A percentile compares a stretch with the other conserved stretches of the same genome.
These are phyloP conservation scores for Rhizopus delemar DNA, from an alignment of 371 early-diverging fungal genomes.

Conservation along the genomic window DNA sequence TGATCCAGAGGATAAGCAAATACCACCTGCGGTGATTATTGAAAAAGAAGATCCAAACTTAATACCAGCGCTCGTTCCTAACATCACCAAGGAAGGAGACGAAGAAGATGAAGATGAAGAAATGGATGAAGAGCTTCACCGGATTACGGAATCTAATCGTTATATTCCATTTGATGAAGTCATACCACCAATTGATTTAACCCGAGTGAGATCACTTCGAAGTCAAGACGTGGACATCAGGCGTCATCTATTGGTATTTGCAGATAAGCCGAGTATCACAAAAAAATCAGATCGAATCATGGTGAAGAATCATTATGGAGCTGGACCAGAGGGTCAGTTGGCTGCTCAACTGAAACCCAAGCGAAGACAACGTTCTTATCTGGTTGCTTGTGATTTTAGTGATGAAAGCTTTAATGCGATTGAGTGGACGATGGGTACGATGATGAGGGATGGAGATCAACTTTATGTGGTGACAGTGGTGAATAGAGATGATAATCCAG, in stretches of 20 bases:
- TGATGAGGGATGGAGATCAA: constrained; percentile 58
- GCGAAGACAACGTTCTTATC: constrained; percentile 25
- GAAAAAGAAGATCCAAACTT: constrained; percentile 24
- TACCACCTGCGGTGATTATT: constrained; percentile 24
- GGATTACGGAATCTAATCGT: constrained; percentile 42
- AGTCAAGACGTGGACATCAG: constrained; percentile 17
- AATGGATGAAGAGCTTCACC: constrained; percentile 26
- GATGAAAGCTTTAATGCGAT: constrained; percentile 44
- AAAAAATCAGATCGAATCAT: constrained; percentile 24
- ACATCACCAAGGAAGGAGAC: constrained; percentile 11
- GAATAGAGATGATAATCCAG: constrained; percentile 43
- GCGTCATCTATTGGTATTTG: constrained; percentile 30
- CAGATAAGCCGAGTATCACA: constrained; percentile 18
- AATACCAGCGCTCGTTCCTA: constrained; percentile 7
- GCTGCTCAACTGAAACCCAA: constrained; percentile 6
- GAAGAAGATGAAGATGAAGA: constrained; percentile 11
- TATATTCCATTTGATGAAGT: constrained; percentile 23
- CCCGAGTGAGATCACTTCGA: constrained; percentile 13
- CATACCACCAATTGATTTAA: neutral
- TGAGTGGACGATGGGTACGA: constrained; percentile 63
- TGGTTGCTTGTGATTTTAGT: constrained; percentile 50
- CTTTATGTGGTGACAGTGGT: constrained; percentile 55
- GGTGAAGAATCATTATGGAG: constrained; percentile 27
- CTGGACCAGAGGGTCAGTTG: constrained; percentile 23
- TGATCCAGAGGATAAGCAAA: constrained; percentile 21